These are phyloP conservation scores for Trichopus zeylanicus DNA, from an alignment of 116 monocot genomes.

Conservation along the genomic window DNA sequence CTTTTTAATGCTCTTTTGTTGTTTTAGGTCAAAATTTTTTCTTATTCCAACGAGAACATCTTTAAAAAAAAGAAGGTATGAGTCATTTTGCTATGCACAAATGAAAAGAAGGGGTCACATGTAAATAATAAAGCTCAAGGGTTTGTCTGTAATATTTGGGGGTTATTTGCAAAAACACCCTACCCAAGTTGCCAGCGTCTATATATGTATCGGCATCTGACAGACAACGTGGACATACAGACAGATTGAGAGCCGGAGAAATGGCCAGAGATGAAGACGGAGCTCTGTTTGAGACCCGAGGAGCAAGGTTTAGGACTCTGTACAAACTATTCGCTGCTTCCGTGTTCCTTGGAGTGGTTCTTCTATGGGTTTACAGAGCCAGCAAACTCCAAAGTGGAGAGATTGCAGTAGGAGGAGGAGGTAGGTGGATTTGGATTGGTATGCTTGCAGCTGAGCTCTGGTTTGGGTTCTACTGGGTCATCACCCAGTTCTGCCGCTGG, in stretches of 20 bases:
- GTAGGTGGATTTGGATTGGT: conserved; percentile 12
- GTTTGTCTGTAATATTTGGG: too few species aligned
- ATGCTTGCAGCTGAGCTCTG: conserved; percentile 15
- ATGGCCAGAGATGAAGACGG: not conserved
- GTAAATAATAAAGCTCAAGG: too few species aligned
- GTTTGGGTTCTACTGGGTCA: conserved; percentile 18
- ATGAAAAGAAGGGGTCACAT: too few species aligned
- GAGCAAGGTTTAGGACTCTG: conserved; percentile 1
- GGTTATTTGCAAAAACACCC: too few species aligned
- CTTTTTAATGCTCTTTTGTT: too few species aligned
- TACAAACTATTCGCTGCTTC: conserved; percentile 14
- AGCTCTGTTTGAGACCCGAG: conserved; percentile 10
- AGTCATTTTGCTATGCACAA: too few species aligned
- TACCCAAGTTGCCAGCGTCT: too few species aligned
- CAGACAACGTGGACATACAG: not conserved
- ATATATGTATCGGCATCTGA: not conserved
- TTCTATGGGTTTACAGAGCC: conserved; percentile 20
- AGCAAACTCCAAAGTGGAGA: conserved; percentile 1
- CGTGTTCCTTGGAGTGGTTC: conserved; percentile 9
- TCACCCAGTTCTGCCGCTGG: conserved; percentile 19
- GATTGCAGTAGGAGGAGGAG: not conserved
- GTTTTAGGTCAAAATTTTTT: too few species aligned
- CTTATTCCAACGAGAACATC: too few species aligned
- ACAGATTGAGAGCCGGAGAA: not conserved
- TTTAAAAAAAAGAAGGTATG: too few species aligned